Evolutionary conservation across 352 stramenopile genomes (phyloP), one percentile per base, ranked within the genome.

Genomic region (Globisporangium nodosum): DNA sequence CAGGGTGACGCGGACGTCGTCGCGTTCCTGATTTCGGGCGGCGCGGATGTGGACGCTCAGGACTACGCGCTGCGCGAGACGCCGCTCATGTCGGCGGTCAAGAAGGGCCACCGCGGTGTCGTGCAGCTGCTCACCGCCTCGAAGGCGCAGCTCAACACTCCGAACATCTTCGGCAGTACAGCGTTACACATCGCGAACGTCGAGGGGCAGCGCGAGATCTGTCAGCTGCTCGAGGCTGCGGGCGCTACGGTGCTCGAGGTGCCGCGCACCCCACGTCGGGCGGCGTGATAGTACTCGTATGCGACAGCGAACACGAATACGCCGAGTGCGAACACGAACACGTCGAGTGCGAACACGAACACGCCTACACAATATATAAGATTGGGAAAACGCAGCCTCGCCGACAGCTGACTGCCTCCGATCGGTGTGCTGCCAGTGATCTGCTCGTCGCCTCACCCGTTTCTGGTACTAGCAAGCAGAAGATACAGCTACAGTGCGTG

Each of bases 91-190:
- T 39, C 16, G 7, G 49, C 49, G 3, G 49, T 42, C 16, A 54
- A 54, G 18, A 54, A 54, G 18, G 49, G 21, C 85, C 46, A 98
- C 74, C 46, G 91, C 92, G 55, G 90, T 87, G 74, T 98, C 98
- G 74, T 99, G 96, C 96, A 98, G 98, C 55, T 98, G 86, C 95
- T 98, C 98, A 65, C 88, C 74, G 52, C 67, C 82, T 63, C 74
- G 75, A 43, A 94, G 79, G 55, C 88, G 88, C 15, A 98, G 74
- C 49, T 81, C 76, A 51, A 98, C 81, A 54, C 87, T 78, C 48
- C 96, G 94, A 54, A 37, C 94, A 9, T 40, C 35, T 40, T 40
- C 35, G 35, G 35, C 11, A 40, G 35, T 2, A 40, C 35, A 15
- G 35, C 35, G 35, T 9, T 40, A 9, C 35, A 40, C 35, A 40